Base-by-base conservation (phyloP, 805 yeast species). In the Sugiyamaella marilandica region DNA sequence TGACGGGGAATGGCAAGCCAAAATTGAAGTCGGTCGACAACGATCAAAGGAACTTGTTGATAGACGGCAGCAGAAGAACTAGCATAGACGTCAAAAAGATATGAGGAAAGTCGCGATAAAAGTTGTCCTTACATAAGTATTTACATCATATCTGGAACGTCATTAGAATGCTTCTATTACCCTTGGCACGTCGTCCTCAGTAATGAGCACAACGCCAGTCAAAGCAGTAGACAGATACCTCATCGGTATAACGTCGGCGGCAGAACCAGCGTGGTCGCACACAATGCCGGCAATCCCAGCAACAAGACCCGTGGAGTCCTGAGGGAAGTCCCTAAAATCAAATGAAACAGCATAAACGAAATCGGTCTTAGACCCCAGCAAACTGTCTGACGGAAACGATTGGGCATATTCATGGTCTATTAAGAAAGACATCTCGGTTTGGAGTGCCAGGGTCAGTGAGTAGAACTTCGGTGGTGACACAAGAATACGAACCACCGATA, bases 231-330 rank as follows among this genome's bases (percentile, higher is more conserved):
- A 79, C 18, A 83, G 66, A 58, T 82, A 83, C 60, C 80, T 50
- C 59, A 61, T 60, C 79, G 79, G 57, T 77, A 83, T 46, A 71
- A 71, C 2, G 72, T 63, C 9, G 60, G 48, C 39, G 64, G 16
- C 54, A 52, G 9, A 54, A 59, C 50, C 56, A 14, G 57, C 43
- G 44, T 55, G 50, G 71, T 73, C 69, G 18, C 77, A 60, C 21
- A 83, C 64, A 51, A 70, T 73, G 37, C 78, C 68, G 0, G 87
- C 85, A 19, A 83, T 73, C 1, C 85, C 85, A 0, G 86, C 82
- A 1, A 82, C 86, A 47, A 83, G 81, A 39, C 88, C 88, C 19
- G 82, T 80, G 7, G 81, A 71, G 63, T 83, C 83, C 14, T 79
- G 65, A 0, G 87, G 87, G 21, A 83, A 62, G 29, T 68, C 66